phyloP scores from a whole-genome alignment of 176 grass and related monocot species.

The Aegilops tauschii region DNA sequence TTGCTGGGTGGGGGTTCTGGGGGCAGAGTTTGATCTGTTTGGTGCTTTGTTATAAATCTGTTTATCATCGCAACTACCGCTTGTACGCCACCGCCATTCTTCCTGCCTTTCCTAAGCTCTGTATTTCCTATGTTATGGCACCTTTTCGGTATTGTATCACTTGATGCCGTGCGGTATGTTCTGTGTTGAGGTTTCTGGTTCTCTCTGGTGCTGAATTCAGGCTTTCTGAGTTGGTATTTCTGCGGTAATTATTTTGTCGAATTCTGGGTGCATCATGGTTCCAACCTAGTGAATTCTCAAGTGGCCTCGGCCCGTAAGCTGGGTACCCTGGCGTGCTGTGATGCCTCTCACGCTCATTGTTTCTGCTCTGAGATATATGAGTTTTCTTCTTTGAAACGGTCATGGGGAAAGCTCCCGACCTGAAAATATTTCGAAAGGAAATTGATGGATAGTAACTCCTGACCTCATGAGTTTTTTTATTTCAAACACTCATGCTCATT shows the following conservation, averaged over 20 bases:
- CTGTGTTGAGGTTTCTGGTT: neutral
- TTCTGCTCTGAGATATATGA: too few relatives aligned
- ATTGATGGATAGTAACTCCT: too few relatives aligned
- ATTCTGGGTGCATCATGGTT: too few relatives aligned
- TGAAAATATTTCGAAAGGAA: too few relatives aligned
- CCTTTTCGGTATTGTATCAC: neutral
- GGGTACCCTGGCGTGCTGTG: too few relatives aligned
- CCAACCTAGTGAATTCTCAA: too few relatives aligned
- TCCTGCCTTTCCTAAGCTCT: neutral
- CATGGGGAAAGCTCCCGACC: too few relatives aligned
- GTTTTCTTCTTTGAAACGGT: too few relatives aligned
- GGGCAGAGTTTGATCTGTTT: slow-evolving; percentile 15
- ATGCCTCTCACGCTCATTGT: too few relatives aligned
- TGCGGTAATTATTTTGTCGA: neutral
- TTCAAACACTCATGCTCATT: too few relatives aligned
- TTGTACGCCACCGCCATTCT: neutral
- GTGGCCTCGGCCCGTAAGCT: too few relatives aligned
- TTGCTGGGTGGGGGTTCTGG: slow-evolving; percentile 5
- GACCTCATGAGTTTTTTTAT: too few relatives aligned
- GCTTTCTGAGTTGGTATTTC: neutral
- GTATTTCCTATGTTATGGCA: neutral
- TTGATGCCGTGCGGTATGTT: slow-evolving; percentile 11
- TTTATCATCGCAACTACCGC: slow-evolving; percentile 4
- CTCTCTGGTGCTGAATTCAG: neutral
- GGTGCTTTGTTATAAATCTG: neutral